Evolutionary conservation across 106 monocot species (phyloP).

Genomic region (Dendrobium huoshanense): DNA sequence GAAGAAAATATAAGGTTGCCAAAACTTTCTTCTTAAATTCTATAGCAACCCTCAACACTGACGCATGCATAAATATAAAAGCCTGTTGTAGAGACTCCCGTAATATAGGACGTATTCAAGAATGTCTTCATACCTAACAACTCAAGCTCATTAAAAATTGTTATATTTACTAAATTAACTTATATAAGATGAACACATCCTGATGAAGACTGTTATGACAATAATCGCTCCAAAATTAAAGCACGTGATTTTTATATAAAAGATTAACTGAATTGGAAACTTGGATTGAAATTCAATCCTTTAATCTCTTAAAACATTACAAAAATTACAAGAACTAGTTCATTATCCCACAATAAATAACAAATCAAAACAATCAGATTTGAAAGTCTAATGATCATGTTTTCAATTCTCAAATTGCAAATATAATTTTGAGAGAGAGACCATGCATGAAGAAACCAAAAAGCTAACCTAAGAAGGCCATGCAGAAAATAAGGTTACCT

Average conservation of each 20-base stretch:
- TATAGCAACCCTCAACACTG: no score
- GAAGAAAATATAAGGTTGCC: no score
- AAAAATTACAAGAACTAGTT: not conserved
- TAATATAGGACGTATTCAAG: no score
- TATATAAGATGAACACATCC: no score
- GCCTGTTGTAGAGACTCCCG: no score
- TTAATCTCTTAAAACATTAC: not conserved
- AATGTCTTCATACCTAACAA: no score
- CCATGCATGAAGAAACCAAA: not conserved
- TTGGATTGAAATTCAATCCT: not conserved
- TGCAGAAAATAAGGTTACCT: slow-evolving; percentile 22
- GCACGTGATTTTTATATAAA: not conserved
- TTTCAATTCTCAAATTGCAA: not conserved
- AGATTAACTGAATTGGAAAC: not conserved
- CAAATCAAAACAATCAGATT: not conserved
- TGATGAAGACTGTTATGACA: no score
- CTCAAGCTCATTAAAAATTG: no score
- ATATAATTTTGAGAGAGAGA: not conserved
- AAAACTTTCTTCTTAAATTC: no score
- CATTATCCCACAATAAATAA: not conserved
- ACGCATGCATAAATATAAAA: no score
- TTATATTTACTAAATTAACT: no score
- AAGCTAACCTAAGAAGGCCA: not conserved
- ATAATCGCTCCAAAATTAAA: not conserved
- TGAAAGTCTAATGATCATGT: not conserved